phyloP scores from a whole-genome alignment of 331 rosid species.

The Malus hybrid region DNA sequence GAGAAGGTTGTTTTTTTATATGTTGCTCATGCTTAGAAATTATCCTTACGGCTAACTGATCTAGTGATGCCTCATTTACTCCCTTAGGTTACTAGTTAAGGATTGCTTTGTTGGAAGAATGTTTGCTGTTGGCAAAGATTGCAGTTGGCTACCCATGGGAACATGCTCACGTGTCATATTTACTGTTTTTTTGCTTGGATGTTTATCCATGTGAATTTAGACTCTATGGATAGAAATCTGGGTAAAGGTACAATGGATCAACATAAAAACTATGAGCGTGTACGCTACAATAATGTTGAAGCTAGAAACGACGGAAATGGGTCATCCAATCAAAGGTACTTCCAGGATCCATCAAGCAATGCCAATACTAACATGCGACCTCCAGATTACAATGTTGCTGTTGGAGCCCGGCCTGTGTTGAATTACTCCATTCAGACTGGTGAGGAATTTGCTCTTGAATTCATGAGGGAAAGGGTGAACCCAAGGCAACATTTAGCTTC shows the following conservation, averaged over 20 bases:
- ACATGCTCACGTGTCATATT: conserved; percentile 1
- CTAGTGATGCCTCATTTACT: neutral
- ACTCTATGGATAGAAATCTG: conserved; percentile 28
- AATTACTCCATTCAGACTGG: conserved; percentile 57
- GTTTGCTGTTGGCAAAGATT: conserved; percentile 9
- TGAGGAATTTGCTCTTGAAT: conserved; percentile 52
- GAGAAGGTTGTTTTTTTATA: neutral
- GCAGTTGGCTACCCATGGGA: neutral
- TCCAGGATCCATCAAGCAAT: conserved; percentile 40
- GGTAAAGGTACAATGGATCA: conserved; percentile 28
- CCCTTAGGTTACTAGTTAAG: neutral
- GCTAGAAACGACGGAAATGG: conserved; percentile 37
- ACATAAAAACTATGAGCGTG: conserved; percentile 23
- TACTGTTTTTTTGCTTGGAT: conserved; percentile 16
- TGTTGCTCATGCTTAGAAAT: neutral
- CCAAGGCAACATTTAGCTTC: conserved; percentile 25
- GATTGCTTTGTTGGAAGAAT: conserved; percentile 5
- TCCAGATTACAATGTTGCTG: conserved; percentile 35
- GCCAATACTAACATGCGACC: conserved; percentile 29
- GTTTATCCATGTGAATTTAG: conserved; percentile 13
- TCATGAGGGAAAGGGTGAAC: conserved; percentile 52
- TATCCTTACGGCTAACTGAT: neutral
- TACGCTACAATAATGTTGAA: conserved; percentile 23
- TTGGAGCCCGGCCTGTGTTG: conserved; percentile 32
- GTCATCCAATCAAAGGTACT: conserved; percentile 26